Evolutionary conservation across 2,329 filamentous ascomycete species (phyloP), one percentile per base, ranked within the genome.

Genomic region (Aspergillus sp.): DNA sequence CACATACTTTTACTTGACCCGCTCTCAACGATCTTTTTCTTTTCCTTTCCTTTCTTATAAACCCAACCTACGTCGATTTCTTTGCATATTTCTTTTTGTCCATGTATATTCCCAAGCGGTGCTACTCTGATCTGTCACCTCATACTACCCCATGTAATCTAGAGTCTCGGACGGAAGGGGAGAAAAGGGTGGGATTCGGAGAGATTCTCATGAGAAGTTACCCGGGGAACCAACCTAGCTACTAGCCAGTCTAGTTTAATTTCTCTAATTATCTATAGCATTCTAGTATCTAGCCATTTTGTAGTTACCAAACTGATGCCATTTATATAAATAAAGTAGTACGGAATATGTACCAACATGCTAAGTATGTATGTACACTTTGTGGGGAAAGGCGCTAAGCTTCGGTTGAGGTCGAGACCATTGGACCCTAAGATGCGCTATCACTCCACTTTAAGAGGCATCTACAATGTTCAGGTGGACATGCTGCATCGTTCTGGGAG

Each of bases 1-100:
- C 26, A 37, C 42, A 50, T 51, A 40, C 45, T 46, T 51, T 46
- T 47, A 45, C 38, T 50, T 58, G 29, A 44, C 49, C 10, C 29
- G 28, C 34, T 7, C 28, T 36, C 39, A 45, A 45, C 33, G 39
- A 33, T 44, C 27, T 43, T 33, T 45, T 43, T 32, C 12, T 37
- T 47, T 44, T 33, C 27, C 34, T 38, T 42, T 50, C 12, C 30
- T 28, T 35, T 45, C 34, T 39, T 27, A 39, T 40, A 37, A 31
- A 30, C 28, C 19, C 19, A 19, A 19, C 19, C 19, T 19, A 19
- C 19, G 19, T 19, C 19, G 19, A 19, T 19, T 46, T 32, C 11
- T 32, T 45, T 49, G 43, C 47, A 51, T 51, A 48, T 43, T 46
- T 33, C 33, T 33, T 38, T 46, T 29, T n/a, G 45, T 39, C 42